phyloP scores from a whole-genome alignment of 2,329 filamentous ascomycete species.

The Penicillium sp. region DNA sequence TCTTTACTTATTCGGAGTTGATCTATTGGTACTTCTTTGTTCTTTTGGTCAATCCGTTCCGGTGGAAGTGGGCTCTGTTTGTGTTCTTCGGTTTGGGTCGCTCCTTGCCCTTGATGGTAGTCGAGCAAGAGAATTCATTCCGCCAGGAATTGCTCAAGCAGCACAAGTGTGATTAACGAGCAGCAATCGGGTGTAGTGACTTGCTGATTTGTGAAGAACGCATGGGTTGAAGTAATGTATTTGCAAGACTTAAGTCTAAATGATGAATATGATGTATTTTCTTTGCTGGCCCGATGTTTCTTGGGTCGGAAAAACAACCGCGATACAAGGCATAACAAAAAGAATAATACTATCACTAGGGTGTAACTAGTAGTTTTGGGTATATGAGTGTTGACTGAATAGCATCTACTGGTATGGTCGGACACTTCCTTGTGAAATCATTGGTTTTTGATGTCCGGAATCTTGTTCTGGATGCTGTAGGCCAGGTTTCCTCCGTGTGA shows the following conservation, averaged over 20 bases:
- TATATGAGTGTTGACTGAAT: not conserved
- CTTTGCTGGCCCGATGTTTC: too few relatives aligned
- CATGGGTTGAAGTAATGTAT: not conserved
- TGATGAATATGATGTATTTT: too few relatives aligned
- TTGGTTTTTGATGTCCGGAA: constrained; percentile 30
- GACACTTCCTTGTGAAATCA: too few relatives aligned
- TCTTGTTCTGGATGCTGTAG: constrained; percentile 27
- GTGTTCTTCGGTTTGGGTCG: constrained; percentile 77
- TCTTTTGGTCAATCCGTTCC: constrained; percentile 78
- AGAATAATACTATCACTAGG: too few relatives aligned
- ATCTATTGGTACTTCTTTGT: constrained; percentile 86
- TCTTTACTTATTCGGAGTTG: constrained; percentile 85
- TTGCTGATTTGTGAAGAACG: too few relatives aligned
- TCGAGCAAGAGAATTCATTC: constrained; percentile 64
- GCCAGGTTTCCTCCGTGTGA: constrained; percentile 30
- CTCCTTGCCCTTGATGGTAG: constrained; percentile 67
- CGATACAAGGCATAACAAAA: too few relatives aligned
- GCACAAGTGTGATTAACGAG: constrained; percentile 20
- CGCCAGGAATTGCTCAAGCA: constrained; percentile 33
- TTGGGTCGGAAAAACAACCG: too few relatives aligned
- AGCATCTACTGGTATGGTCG: too few relatives aligned
- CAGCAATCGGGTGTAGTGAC: not conserved
- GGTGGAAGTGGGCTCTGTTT: constrained; percentile 88
- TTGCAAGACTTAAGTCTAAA: not conserved
- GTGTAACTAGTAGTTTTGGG: too few relatives aligned